phyloP scores from a whole-genome alignment of 495 filamentous ascomycete genomes.

The Chlorociboria aeruginascens region DNA sequence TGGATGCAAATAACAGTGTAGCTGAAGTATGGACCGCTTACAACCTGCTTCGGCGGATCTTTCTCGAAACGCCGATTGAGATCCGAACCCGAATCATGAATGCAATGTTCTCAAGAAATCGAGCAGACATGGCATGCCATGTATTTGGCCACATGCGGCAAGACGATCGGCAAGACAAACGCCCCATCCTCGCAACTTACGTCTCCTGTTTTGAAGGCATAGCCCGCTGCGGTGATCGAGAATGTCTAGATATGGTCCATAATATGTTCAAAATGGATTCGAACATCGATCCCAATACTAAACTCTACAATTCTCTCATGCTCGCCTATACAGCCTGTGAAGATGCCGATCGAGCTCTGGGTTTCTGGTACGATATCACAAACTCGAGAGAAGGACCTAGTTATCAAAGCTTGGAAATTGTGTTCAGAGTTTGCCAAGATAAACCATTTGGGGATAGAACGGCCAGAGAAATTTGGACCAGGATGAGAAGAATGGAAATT shows the following conservation, averaged over 20 bases:
- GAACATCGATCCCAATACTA: slow-evolving; percentile 62
- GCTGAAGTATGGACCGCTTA: slow-evolving; percentile 72
- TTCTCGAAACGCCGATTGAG: slow-evolving; percentile 55
- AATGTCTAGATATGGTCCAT: slow-evolving; percentile 60
- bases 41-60: slow-evolving; percentile 59
- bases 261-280: slow-evolving; percentile 90
- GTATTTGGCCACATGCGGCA: slow-evolving; percentile 86
- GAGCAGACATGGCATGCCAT: slow-evolving; percentile 69
- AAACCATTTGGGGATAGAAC: slow-evolving; percentile 46
- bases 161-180: slow-evolving; percentile 37
- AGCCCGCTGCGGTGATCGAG: slow-evolving; percentile 47
- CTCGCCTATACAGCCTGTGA: slow-evolving; percentile 64
- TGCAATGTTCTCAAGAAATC: slow-evolving; percentile 62
- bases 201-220: slow-evolving; percentile 65
- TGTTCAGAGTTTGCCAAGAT: slow-evolving; percentile 63
- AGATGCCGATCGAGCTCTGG: slow-evolving; percentile 48
- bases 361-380: slow-evolving; percentile 73
- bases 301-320: slow-evolving; percentile 73
- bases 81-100: slow-evolving; percentile 66
- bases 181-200: slow-evolving; percentile 65
- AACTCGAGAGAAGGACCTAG: slow-evolving; percentile 70
- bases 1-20: slow-evolving; percentile 46
- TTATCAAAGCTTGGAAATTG: slow-evolving; percentile 62
- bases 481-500: slow-evolving; percentile 63
- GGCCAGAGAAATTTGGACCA: slow-evolving; percentile 63